Evolutionary conservation across 202 grass and related monocot genomes (phyloP).

Genomic region (Carex sylvatica): DNA sequence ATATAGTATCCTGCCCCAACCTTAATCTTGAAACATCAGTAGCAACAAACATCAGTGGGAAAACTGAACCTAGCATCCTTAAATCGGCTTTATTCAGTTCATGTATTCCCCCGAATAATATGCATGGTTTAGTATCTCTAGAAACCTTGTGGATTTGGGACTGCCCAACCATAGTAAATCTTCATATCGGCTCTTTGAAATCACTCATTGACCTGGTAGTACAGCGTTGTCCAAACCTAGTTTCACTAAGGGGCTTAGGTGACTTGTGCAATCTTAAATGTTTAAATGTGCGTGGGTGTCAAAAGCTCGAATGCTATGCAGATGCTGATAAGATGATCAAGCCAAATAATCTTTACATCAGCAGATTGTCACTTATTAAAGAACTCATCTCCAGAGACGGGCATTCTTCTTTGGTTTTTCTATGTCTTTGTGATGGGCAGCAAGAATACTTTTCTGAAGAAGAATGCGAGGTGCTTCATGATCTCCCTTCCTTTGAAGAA

Average conservation of each 20-base stretch:
- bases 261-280: not conserved
- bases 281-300: not conserved
- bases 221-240: not conserved
- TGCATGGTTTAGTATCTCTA: not conserved
- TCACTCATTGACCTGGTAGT: not conserved
- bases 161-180: not conserved
- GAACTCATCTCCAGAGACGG: not conserved
- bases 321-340: not conserved
- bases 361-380: not conserved
- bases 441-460: not conserved
- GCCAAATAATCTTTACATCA: not conserved
- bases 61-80: not conserved
- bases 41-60: not conserved
- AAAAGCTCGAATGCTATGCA: not conserved
- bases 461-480: not conserved
- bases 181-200: not conserved
- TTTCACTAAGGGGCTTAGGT: not conserved
- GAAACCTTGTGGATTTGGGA: not conserved
- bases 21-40: not conserved
- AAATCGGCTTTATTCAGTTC: not conserved
- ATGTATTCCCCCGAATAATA: not conserved
- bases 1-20: not conserved
- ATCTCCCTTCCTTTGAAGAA: constrained; percentile 1
- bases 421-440: not conserved
- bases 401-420: not conserved